phyloP scores from a whole-genome alignment of 2,329 filamentous ascomycete genomes.

The Calonectria pseudoreteaudii region DNA sequence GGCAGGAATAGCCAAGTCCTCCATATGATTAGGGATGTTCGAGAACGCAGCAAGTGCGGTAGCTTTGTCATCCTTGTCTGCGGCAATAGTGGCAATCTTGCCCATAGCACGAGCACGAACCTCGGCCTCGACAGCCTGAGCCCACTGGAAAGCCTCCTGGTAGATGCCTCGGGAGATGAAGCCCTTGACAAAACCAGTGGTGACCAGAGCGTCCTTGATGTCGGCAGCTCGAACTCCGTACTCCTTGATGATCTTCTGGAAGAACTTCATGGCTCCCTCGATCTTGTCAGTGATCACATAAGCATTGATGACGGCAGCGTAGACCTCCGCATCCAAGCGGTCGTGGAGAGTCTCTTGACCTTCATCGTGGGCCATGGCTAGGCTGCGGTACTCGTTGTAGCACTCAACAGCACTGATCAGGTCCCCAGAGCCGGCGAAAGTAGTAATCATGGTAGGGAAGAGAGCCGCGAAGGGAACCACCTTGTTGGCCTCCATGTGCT shows the following conservation, averaged over 20 bases:
- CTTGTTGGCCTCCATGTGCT: slow-evolving; percentile 87
- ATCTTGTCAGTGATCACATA: slow-evolving; percentile 86
- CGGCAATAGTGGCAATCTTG: slow-evolving; percentile 80
- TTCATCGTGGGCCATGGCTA: slow-evolving; percentile 87
- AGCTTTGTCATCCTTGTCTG: slow-evolving; percentile 79
- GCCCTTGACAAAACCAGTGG: slow-evolving; percentile 82
- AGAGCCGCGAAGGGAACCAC: slow-evolving; percentile 82
- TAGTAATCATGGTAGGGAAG: slow-evolving; percentile 95
- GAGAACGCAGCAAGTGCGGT: slow-evolving; percentile 77
- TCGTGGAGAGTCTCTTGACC: slow-evolving; percentile 76
- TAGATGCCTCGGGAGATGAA: slow-evolving; percentile 78
- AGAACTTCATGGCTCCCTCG: slow-evolving; percentile 86
- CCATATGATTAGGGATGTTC: slow-evolving; percentile 64
- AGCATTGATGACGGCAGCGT: slow-evolving; percentile 90
- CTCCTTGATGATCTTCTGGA: slow-evolving; percentile 78
- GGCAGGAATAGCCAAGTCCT: slow-evolving; percentile 68
- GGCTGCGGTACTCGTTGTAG: slow-evolving; percentile 92
- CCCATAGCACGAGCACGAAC: slow-evolving; percentile 74
- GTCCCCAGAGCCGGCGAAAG: slow-evolving; percentile 85
- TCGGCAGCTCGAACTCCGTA: slow-evolving; percentile 69
- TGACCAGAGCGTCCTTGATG: slow-evolving; percentile 78
- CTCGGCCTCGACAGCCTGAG: slow-evolving; percentile 71
- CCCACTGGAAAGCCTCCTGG: slow-evolving; percentile 79
- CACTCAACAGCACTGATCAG: slow-evolving; percentile 90
- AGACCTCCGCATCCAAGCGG: slow-evolving; percentile 85